Conservation (phyloP, 2,329 filamentous ascomycete species). For the Aaosphaeria arxii region DNA sequence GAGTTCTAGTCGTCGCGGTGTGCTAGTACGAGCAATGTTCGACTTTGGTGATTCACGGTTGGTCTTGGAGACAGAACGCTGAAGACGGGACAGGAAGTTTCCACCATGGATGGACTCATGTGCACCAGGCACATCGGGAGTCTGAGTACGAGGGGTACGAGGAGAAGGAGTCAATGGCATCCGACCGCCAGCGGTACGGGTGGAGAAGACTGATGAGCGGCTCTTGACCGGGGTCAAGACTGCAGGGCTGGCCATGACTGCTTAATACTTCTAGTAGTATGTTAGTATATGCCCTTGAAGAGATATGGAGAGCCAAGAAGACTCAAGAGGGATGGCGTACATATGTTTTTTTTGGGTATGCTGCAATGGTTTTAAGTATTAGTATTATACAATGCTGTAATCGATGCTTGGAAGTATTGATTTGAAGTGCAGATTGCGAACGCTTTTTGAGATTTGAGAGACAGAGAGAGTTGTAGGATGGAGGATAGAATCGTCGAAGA, state of each 20-base stretch:
- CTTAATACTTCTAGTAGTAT: slow-evolving; percentile 17
- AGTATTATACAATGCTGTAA: slow-evolving; percentile 39
- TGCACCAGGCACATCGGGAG: slow-evolving; percentile 45
- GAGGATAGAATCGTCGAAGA: background rate
- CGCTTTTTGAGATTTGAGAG: slow-evolving; percentile 4
- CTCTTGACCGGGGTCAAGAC: slow-evolving; percentile 93
- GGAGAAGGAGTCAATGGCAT: slow-evolving; percentile 95
- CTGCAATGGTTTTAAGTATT: slow-evolving; percentile 31
- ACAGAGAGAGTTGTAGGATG: background rate
- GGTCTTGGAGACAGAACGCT: slow-evolving; percentile 64
- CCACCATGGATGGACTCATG: slow-evolving; percentile 70
- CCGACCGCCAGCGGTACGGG: slow-evolving; percentile 88
- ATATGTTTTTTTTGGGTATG: slow-evolving; percentile 22
- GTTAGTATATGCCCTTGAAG: background rate
- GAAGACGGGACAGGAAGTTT: slow-evolving; percentile 75
- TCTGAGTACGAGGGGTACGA: slow-evolving; percentile 53
- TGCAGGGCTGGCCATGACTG: slow-evolving; percentile 74
- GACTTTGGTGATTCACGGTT: slow-evolving; percentile 89
- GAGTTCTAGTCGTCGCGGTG: slow-evolving; percentile 83
- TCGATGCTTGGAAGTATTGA: slow-evolving; percentile 39
- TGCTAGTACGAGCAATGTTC: slow-evolving; percentile 80
- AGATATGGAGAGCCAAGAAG: slow-evolving; percentile 15
- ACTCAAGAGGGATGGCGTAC: background rate
- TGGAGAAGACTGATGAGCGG: slow-evolving; percentile 87
- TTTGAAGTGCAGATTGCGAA: slow-evolving; percentile 21